These are phyloP conservation scores for Nicotiana sylvestris DNA, from an alignment of 257 asterid species.

Conservation along the genomic window DNA sequence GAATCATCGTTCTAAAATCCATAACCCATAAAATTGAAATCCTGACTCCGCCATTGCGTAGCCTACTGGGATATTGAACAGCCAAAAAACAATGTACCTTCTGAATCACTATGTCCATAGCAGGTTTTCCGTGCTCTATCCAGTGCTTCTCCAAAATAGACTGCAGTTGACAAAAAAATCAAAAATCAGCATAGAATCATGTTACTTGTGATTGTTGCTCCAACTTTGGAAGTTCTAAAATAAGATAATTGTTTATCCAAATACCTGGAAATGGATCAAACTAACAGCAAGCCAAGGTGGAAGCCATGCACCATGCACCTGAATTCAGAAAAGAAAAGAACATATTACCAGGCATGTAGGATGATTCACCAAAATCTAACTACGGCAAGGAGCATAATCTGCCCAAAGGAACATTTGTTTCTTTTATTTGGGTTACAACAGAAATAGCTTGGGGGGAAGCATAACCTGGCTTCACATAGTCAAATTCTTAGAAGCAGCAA, in stretches of 20 bases:
- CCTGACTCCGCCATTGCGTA: too few species aligned
- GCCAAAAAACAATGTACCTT: slow-evolving; percentile 44
- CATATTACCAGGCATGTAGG: neutral
- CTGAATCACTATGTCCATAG: slow-evolving; percentile 47
- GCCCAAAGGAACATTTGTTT: neutral
- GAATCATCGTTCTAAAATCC: too few species aligned
- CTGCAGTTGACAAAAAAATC: slow-evolving; percentile 31
- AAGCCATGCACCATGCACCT: slow-evolving; percentile 87
- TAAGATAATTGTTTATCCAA: neutral
- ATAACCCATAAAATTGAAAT: too few species aligned
- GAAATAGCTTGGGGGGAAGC: neutral
- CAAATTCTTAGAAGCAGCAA: neutral
- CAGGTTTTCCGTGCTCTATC: slow-evolving; percentile 74
- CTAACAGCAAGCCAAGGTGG: slow-evolving; percentile 82
- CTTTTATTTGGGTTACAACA: neutral
- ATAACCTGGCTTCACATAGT: neutral
- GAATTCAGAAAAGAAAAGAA: slow-evolving; percentile 15
- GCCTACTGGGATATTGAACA: neutral
- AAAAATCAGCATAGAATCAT: slow-evolving; percentile 2
- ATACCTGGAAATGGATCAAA: slow-evolving; percentile 46
- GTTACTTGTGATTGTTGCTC: neutral
- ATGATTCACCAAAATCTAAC: neutral
- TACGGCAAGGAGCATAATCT: neutral
- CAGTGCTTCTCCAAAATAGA: slow-evolving; percentile 62
- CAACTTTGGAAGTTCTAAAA: neutral